Evolutionary conservation across 1,284 basidiomycete species (phyloP), one percentile per base, ranked within the genome.

Genomic region (Retiboletus flavoniger): DNA sequence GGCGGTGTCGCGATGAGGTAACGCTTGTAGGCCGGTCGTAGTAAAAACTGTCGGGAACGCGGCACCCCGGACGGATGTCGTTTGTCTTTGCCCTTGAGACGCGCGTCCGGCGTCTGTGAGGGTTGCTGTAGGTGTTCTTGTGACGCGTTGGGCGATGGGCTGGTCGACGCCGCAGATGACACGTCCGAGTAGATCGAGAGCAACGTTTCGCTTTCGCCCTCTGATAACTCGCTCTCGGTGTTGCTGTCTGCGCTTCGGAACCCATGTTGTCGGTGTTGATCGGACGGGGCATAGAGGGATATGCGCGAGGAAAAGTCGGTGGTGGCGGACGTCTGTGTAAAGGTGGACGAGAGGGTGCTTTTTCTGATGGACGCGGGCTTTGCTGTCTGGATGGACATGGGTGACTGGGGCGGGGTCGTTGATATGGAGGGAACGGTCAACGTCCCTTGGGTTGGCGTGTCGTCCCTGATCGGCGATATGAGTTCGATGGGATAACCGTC

Each of bases 1-100:
- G 95, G 95, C 1, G 92, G 87, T 1, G 81, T 82, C 5, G 89
- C 83, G 64, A 98, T 91, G 56, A 98, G 84, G 71, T 96, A 98
- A 8, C 95, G 88, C 73, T 98, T 98, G 75, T 92, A 93, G 14
- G 93, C 93, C 7, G 90, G 80, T 2, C 91, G 84, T 68, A 89
- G 79, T 47, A 96, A 77, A 53, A 86, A 80, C 42, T 85, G 85
- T 59, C 87, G 84, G 3, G 81, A 74, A 9, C 72, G 70, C 10
- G 75, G 73, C 6, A 75, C 56, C 32, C 69, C 68, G 7, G 60
- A 58, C 9, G 61, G 45, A 26, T 66, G 56, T 55, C 28, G 48
- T 21, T 54, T 54, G 35, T 40, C 49, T 39, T 51, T 53, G 43
- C 36, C 47, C 32, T 55, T 57, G 28, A 34, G 24, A 7, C 29